phyloP scores from a whole-genome alignment of 1,284 basidiomycete species.

The Sparassis latifolia region DNA sequence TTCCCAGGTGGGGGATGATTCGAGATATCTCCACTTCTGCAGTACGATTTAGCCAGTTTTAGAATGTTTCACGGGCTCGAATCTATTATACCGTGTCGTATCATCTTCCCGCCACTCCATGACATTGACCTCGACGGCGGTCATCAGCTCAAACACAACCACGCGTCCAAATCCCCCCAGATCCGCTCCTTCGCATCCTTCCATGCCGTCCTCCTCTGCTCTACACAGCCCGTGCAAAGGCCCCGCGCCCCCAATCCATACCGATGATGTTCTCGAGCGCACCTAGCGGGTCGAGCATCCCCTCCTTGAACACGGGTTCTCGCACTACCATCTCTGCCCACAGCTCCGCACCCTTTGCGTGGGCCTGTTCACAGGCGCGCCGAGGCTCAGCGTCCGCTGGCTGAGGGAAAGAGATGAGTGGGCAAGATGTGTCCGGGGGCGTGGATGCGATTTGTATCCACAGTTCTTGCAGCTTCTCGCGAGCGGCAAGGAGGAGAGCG shows the following conservation, averaged over 20 bases:
- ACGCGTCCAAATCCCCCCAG: conserved; percentile 21
- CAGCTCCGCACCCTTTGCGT: neutral
- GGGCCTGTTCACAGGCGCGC: neutral
- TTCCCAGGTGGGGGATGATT: too few relatives aligned
- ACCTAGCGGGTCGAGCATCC: conserved; percentile 24
- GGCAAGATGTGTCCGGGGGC: neutral
- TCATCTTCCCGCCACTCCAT: too few relatives aligned
- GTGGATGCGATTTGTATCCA: neutral
- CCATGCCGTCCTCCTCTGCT: conserved; percentile 13
- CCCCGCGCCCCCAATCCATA: conserved; percentile 20
- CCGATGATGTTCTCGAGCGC: conserved; percentile 21
- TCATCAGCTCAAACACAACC: conserved; percentile 8
- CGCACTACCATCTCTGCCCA: conserved; percentile 17
- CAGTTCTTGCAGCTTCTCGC: neutral
- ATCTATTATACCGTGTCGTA: too few relatives aligned
- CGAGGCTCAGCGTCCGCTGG: neutral
- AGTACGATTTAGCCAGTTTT: too few relatives aligned
- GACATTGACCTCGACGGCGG: too few relatives aligned
- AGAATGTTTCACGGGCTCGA: too few relatives aligned
- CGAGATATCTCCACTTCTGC: too few relatives aligned
- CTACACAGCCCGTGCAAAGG: conserved; percentile 23
- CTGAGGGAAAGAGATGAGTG: neutral
- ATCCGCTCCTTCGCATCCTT: conserved; percentile 13
- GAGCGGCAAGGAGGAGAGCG: neutral
- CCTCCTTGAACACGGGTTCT: conserved; percentile 17